Base-by-base conservation (phyloP, 2,329 filamentous ascomycete genomes). In the Colletotrichum sansevieriae region DNA sequence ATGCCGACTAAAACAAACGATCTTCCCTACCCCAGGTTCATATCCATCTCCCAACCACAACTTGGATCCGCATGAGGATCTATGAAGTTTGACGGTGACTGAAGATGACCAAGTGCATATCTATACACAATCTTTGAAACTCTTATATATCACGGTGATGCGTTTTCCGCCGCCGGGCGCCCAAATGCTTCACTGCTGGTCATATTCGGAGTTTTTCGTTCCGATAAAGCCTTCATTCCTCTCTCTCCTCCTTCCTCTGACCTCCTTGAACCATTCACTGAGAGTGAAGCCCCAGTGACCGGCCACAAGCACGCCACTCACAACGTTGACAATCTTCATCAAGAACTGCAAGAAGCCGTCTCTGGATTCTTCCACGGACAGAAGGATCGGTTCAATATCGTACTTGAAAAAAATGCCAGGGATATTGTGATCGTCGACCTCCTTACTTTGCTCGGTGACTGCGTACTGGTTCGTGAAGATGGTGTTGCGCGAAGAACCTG, bases 361-460 rank as follows among this genome's bases (percentile, higher is more conserved):
- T 76, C 94, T 89, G 75, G 90, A 89, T 82, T 98, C 95, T 70
- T 91, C 91, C 47, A 99, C 91, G 33, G 92, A 91, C 61, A 99
- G 84, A 78, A 96, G 83, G 74, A 99, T 95, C 1, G 96, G 96
- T 84, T 99, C 96, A 74, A 99, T 98, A 78, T 98, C 95, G 82
- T 97, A 99, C 83, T 98, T 99, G 87, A 99, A 93, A 78, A 98
- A 99, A 71, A 99, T 90, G 37, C 96, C 96, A 0, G 96, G 96
- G 1, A 98, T 88, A 67, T 84, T 82, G 73, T 85, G 89, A 75
- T 97, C 92, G 63, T 85, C 83, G 47, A 97, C 87, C 41, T 85
- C 82, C 75, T 90, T 88, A 74, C 88, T 91, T 83, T 98, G 95
- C 77, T 95, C 93, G 0, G 95, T 98, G 0, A 97, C 96, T 69